A percentile compares a stretch with the other conserved stretches of the same genome.
phyloP scores from a whole-genome alignment of 106 monocot genomes.

The Xerophyta viscosa region DNA sequence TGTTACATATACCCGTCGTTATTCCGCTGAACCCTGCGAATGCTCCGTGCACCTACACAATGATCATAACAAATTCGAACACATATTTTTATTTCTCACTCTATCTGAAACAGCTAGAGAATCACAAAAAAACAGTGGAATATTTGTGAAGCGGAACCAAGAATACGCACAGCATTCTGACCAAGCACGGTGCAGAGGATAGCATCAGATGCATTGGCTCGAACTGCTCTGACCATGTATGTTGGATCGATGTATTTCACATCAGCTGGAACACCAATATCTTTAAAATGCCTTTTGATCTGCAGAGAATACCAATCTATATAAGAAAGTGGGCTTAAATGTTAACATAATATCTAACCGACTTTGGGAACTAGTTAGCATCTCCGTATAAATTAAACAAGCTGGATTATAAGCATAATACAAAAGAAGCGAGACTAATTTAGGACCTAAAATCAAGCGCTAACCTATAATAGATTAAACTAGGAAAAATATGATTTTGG shows the following conservation, averaged over 20 bases:
- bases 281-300: slow-evolving; percentile 43
- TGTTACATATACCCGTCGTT: slow-evolving; percentile 58
- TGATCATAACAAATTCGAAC: not conserved
- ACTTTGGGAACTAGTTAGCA: not conserved
- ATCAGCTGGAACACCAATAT: slow-evolving; percentile 31
- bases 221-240: slow-evolving; percentile 43
- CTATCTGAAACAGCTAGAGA: not conserved
- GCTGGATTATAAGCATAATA: no score
- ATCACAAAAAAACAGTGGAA: not conserved
- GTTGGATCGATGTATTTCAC: slow-evolving; percentile 57
- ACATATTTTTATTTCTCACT: not conserved
- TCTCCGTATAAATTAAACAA: no score
- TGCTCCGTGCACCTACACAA: slow-evolving; percentile 50
- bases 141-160: not conserved
- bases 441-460: no score
- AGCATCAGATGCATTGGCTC: slow-evolving; percentile 58
- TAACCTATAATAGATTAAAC: no score
- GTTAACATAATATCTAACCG: not conserved
- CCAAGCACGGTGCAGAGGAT: slow-evolving; percentile 60
- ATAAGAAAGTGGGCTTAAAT: not conserved
- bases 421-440: no score
- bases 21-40: slow-evolving; percentile 71
- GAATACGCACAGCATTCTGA: slow-evolving; percentile 48
- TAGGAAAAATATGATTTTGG: no score
- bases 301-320: slow-evolving; percentile 3